Base-by-base conservation (phyloP, 306 rosid genomes). In the Pterocarpus macrocarpus region DNA sequence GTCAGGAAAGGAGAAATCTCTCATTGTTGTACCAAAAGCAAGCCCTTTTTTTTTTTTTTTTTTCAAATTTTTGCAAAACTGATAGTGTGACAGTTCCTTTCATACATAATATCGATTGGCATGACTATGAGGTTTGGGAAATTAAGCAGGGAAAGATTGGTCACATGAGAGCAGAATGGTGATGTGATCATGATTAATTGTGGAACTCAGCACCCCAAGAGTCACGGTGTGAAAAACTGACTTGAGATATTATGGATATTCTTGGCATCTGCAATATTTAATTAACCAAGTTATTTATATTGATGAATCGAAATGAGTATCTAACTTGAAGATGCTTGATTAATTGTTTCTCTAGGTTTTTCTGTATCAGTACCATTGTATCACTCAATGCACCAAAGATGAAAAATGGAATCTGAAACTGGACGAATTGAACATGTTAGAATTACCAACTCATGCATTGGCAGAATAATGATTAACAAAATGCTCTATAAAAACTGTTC, bases 401-500 rank as follows among this genome's bases (percentile, higher is more conserved):
- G 28, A 22, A 22, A 22, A 77, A 59, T 72, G 28, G 47, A 50
- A 63, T 32, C 34, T 22, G 70, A 17, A 30, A 65, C 39, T 30
- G 15, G 75, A 81, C 10, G 38, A 52, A 8, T 50, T 58, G 53
- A 28, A 5, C 73, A 7, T 80, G 85, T 33, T 62, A 35, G 32
- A 63, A 16, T 69, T 61, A 43, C 56, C 47, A 17, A 39, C 53
- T 50, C 7, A 2, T 16, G 5, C 15, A 7, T 33, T 64, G 35
- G 39, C 41, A 32, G 35, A 59, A 36, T 66, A 11, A 61, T 78
- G 16, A 64, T 53, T 77, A 43, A 74, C 55, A 62, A 44, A 70
- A 56, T 52, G 38, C 43, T 81, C 64, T 12, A 33, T 61, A 56
- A 43, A 66, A 83, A 84, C 79, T 88, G 62, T 68, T 76, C 69